Base-by-base conservation (phyloP, 148 eudicot species). In the Nyssa sinensis region DNA sequence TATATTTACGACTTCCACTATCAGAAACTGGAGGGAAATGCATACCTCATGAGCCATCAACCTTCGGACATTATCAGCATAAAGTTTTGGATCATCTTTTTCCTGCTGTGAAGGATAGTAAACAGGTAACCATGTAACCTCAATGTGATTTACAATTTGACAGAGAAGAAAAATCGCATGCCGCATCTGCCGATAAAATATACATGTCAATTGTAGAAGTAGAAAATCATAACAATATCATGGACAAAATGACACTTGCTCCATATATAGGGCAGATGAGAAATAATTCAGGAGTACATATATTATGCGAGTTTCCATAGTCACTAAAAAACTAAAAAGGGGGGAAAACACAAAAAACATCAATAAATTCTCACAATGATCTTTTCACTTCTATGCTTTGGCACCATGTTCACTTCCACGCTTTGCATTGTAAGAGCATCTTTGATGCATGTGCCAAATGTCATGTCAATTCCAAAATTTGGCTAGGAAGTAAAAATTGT, bases 21-120 rank as follows among this genome's bases (percentile, higher is more conserved):
- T 44, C 13, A 39, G 37, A 49, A 37, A 17, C 29, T 65, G 24
- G 41, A 60, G 31, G 62, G 61, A 82, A 58, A 77, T 37, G 74
- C 67, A 71, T 90, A 94, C 98, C 98, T 92, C 95, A 37, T 76
- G 84, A 84, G 96, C 97, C 96, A 94, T 90, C 77, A 92, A 80
- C 78, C 82, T 84, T 71, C 97, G 84, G 55, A 89, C 86, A 83
- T 90, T 94, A 53, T 81, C 88, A 24, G 98, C 98, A 79, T 92
- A 94, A 67, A 92, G 84, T 79, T 87, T 94, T 32, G 98, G 98
- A 73, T 94, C 87, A 55, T 88, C 93, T 75, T 87, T 90, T 84
- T 94, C 98, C 82, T 89, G 91, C 71, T 86, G 86, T 24, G 98
- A 87, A 49, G 98, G 98, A 83, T 83, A 83, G 74, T 94, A 94